A percentile compares a stretch with the other conserved stretches of the same genome.
phyloP scores from a whole-genome alignment of 345 rosid species.

The Dipteronia sinensis region DNA sequence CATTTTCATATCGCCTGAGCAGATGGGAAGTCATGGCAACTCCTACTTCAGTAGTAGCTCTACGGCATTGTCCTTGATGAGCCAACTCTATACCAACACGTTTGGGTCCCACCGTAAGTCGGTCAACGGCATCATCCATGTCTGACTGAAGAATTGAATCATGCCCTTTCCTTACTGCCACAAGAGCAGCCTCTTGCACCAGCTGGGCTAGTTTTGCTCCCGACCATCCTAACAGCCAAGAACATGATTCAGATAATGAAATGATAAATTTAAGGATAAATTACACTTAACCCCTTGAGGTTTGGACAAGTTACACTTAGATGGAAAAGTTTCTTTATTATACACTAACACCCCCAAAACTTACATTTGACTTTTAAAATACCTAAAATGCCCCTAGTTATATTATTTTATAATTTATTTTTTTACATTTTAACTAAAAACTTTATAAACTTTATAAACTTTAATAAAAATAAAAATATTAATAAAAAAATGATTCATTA shows the following conservation, averaged over 20 bases:
- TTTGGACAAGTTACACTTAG: too few relatives aligned
- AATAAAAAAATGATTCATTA: too few relatives aligned
- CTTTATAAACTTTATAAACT: too few relatives aligned
- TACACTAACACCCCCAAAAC: too few relatives aligned
- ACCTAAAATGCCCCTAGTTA: too few relatives aligned
- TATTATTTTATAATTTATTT: too few relatives aligned
- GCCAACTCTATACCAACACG: conserved; percentile 75
- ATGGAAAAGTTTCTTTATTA: too few relatives aligned
- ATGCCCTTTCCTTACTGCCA: conserved; percentile 86
- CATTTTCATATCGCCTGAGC: conserved; percentile 71
- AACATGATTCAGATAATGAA: conserved; percentile 23
- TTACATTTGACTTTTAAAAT: too few relatives aligned
- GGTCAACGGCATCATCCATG: conserved; percentile 90
- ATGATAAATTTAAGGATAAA: too few relatives aligned
- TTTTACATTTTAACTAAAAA: too few relatives aligned
- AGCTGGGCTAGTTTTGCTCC: conserved; percentile 93
- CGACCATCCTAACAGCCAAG: conserved; percentile 69
- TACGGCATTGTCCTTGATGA: conserved; percentile 85
- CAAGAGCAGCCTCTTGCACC: conserved; percentile 94
- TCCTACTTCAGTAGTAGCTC: conserved; percentile 94
- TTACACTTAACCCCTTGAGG: too few relatives aligned
- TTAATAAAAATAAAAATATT: too few relatives aligned
- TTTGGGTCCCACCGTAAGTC: conserved; percentile 95
- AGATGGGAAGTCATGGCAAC: conserved; percentile 88
- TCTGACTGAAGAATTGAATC: conserved; percentile 71